A percentile compares a stretch with the other conserved stretches of the same genome.
Evolutionary conservation across 2,329 filamentous ascomycete genomes (phyloP).

Genomic region (Cercospora sp.): DNA sequence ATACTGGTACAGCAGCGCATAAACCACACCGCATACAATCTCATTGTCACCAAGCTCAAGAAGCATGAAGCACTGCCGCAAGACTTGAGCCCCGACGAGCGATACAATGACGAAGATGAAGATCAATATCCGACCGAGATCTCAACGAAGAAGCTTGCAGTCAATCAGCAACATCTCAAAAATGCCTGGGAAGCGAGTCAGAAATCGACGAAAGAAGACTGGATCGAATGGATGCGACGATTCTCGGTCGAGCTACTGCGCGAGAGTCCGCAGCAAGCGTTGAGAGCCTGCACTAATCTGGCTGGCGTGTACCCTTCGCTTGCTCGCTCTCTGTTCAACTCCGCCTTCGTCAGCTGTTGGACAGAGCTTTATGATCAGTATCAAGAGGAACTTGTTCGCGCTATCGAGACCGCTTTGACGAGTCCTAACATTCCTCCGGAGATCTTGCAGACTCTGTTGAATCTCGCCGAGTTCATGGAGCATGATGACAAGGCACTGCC

Average conservation of each 20-base stretch:
- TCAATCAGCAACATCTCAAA: slow-evolving; percentile 96
- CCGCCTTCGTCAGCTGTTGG: slow-evolving; percentile 98
- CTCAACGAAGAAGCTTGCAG: slow-evolving; percentile 87
- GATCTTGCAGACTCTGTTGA: slow-evolving; percentile 87
- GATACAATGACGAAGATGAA: slow-evolving; percentile 67
- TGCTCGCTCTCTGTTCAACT: slow-evolving; percentile 94
- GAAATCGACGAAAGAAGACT: slow-evolving; percentile 97
- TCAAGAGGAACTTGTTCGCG: slow-evolving; percentile 92
- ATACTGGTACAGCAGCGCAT: slow-evolving; percentile 75
- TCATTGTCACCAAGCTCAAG: slow-evolving; percentile 87
- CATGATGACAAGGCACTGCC: slow-evolving; percentile 98
- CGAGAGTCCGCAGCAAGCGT: slow-evolving; percentile 92
- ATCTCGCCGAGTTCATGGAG: slow-evolving; percentile 99
- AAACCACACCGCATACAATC: slow-evolving; percentile 85
- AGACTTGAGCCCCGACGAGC: slow-evolving; percentile 83
- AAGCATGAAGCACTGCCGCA: slow-evolving; percentile 95
- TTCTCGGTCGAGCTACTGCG: slow-evolving; percentile 94
- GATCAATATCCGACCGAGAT: slow-evolving; percentile 82
- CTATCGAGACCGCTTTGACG: slow-evolving; percentile 92
- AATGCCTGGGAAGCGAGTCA: slow-evolving; percentile 95
- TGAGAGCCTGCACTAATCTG: slow-evolving; percentile 87
- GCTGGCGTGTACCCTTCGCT: slow-evolving; percentile 89
- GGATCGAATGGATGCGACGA: slow-evolving; percentile 97
- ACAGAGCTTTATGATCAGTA: slow-evolving; percentile 96
- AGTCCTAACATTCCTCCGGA: slow-evolving; percentile 96